Evolutionary conservation across 768 basidiomycete species (phyloP).

Genomic region (Boletus pseudo-olivaceus): DNA sequence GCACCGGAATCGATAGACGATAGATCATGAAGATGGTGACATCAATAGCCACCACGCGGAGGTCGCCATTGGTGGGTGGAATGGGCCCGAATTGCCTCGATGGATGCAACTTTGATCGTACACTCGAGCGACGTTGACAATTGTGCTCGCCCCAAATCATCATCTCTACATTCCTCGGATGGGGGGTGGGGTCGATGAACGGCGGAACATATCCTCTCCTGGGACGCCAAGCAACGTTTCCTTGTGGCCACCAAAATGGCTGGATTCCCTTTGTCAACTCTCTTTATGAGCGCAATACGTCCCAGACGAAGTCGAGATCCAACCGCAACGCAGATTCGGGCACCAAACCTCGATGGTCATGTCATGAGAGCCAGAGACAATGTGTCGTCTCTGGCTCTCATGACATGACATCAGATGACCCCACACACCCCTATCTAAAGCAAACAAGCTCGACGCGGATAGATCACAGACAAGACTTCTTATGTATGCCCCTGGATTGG

Average conservation of each 20-base stretch:
- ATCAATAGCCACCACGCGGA: slow-evolving; percentile 49
- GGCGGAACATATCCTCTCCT: slow-evolving; percentile 47
- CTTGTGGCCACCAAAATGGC: slow-evolving; percentile 50
- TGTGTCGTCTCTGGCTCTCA: too few species aligned
- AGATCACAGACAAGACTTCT: too few species aligned
- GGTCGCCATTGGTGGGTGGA: slow-evolving; percentile 57
- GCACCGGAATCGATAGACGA: slow-evolving; percentile 29
- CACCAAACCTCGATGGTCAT: slow-evolving; percentile 7
- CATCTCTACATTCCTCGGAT: slow-evolving; percentile 32
- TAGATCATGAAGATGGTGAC: slow-evolving; percentile 42
- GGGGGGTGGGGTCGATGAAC: slow-evolving; percentile 49
- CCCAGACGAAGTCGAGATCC: slow-evolving; percentile 52
- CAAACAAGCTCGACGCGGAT: too few species aligned
- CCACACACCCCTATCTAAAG: too few species aligned
- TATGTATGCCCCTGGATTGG: not conserved
- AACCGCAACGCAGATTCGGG: slow-evolving; percentile 47
- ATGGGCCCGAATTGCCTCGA: slow-evolving; percentile 37
- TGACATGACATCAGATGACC: too few species aligned
- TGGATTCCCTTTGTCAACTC: slow-evolving; percentile 20
- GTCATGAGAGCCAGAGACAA: too few species aligned
- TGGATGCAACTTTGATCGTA: slow-evolving; percentile 2
- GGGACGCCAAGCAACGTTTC: slow-evolving; percentile 39
- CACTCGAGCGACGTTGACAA: slow-evolving; percentile 30
- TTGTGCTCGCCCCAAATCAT: slow-evolving; percentile 41
- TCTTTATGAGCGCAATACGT: not conserved